Conservation (phyloP, 441 rosid genomes). For the Adansonia madagascariensis region DNA sequence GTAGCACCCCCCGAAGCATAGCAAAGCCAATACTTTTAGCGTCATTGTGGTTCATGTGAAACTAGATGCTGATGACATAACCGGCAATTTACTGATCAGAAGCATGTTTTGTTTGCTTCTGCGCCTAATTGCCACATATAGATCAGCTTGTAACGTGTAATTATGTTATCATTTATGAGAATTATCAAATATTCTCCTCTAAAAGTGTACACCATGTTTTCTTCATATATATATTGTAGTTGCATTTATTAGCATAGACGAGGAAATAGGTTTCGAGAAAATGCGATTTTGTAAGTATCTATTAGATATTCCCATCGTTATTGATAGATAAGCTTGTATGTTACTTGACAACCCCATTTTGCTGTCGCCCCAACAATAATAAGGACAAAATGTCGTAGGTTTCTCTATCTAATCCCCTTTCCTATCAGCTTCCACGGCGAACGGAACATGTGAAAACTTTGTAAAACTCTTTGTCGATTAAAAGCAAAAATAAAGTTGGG, state of each 20-base stretch:
- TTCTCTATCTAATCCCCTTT: not conserved
- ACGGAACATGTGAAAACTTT: not conserved
- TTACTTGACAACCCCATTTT: not conserved
- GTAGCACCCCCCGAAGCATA: not conserved
- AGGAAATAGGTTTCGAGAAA: not conserved
- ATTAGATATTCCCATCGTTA: not conserved
- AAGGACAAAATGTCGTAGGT: not conserved
- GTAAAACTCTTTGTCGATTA: not conserved
- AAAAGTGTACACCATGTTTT: not conserved
- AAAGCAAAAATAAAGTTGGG: not conserved
- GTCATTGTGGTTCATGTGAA: not conserved
- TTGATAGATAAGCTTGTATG: not conserved
- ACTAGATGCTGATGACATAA: not conserved
- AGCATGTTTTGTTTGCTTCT: constrained; percentile 2
- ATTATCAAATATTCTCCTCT: not conserved
- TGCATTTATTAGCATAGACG: not conserved
- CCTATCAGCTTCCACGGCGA: not conserved
- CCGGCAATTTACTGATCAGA: not conserved
- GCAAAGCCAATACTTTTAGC: not conserved
- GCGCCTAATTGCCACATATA: not conserved
- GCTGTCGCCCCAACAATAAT: not conserved
- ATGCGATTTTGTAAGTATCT: not conserved
- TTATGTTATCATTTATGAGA: not conserved
- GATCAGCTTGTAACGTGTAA: constrained; percentile 3
- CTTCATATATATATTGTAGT: not conserved